A percentile compares a stretch with the other conserved stretches of the same genome.
phyloP scores from a whole-genome alignment of 2,329 filamentous ascomycete species.

The Colletotrichum liriopes region DNA sequence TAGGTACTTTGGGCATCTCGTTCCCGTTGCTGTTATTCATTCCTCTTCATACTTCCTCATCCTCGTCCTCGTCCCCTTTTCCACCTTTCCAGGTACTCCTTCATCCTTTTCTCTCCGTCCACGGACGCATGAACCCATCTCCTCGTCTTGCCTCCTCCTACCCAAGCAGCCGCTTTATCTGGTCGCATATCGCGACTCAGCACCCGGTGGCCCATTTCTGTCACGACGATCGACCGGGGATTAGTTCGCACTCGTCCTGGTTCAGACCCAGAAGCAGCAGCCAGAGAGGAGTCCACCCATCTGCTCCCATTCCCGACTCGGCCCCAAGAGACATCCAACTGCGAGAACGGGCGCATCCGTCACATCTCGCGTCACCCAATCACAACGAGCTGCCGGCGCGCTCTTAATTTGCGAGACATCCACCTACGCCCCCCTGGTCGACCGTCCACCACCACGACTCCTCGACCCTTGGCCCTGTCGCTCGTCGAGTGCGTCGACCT shows the following conservation, averaged over 20 bases:
- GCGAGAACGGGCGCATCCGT: conserved; percentile 40
- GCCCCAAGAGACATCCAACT: conserved; percentile 27
- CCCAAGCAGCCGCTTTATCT: background rate
- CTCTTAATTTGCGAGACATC: conserved; percentile 41
- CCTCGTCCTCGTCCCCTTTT: background rate
- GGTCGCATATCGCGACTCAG: conserved; percentile 15
- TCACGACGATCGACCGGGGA: conserved; percentile 30
- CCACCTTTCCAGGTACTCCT: background rate
- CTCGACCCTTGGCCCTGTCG: background rate
- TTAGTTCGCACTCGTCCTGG: conserved; percentile 27
- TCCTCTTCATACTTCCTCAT: background rate
- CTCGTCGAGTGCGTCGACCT: background rate
- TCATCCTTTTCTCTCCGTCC: background rate
- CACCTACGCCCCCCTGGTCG: conserved; percentile 17
- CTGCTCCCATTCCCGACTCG: conserved; percentile 27
- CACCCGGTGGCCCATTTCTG: background rate
- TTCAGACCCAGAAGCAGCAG: conserved; percentile 24
- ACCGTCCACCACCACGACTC: background rate
- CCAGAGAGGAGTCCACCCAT: conserved; percentile 15
- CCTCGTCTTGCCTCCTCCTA: background rate
- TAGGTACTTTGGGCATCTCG: background rate
- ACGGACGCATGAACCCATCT: background rate
- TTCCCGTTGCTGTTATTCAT: background rate
- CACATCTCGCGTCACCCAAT: conserved; percentile 40
- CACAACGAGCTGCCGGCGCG: conserved; percentile 24